phyloP scores from a whole-genome alignment of 2,329 filamentous ascomycete genomes.

The Madurella mycetomatis region DNA sequence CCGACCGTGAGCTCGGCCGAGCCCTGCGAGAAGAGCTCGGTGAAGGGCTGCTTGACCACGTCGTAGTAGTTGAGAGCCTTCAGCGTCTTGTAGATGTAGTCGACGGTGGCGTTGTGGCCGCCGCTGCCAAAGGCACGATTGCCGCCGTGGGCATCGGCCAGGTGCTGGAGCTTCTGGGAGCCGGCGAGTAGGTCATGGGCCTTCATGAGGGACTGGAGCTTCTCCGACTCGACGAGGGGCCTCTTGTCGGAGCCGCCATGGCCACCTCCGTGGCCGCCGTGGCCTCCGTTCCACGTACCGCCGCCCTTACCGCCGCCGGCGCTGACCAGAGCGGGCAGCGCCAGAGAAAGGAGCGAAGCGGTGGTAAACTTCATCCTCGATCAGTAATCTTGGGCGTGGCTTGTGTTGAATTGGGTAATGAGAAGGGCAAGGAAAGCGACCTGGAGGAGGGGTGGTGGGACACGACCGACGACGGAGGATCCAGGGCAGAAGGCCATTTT shows the following conservation, averaged over 20 bases:
- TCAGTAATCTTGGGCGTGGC: not conserved
- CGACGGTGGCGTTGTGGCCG: constrained; percentile 44
- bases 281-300: too few species aligned
- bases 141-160: constrained; percentile 39
- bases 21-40: constrained; percentile 34
- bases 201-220: constrained; percentile 30
- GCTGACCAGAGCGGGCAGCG: constrained; percentile 13
- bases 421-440: not conserved
- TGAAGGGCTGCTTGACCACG: constrained; percentile 43
- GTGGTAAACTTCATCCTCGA: constrained; percentile 15
- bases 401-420: not conserved
- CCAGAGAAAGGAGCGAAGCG: constrained; percentile 12
- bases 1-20: constrained; percentile 30
- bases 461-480: not conserved
- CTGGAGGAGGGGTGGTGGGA: not conserved
- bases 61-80: constrained; percentile 38
- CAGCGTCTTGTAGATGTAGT: constrained; percentile 41
- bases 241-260: constrained; percentile 5
- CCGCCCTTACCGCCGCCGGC: not conserved
- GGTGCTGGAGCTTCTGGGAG: constrained; percentile 41
- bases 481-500: not conserved
- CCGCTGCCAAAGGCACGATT: constrained; percentile 42
- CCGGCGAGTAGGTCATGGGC: constrained; percentile 40
- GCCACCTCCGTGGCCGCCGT: not conserved
- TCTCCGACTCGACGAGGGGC: constrained; percentile 17